Evolutionary conservation across 2,329 filamentous ascomycete genomes (phyloP).

Genomic region (Venturiaceae sp.): DNA sequence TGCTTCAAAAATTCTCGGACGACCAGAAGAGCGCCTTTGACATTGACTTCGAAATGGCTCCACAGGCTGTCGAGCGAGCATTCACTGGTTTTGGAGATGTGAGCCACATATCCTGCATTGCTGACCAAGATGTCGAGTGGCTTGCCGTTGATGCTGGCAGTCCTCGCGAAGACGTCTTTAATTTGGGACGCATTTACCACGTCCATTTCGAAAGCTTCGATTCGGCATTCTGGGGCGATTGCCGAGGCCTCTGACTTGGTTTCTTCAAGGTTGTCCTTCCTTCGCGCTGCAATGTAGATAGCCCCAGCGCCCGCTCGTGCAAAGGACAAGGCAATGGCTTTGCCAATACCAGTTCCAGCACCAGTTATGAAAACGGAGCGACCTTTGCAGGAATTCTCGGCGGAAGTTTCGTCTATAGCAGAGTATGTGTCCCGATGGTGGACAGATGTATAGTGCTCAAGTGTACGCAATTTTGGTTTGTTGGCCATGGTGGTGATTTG

Average conservation of each 20-base stretch:
- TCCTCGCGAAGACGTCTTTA: neutral
- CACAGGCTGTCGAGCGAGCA: too few species aligned
- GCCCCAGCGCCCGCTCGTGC: constrained; percentile 16
- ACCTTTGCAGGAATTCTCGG: constrained; percentile 28
- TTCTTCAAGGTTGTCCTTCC: too few species aligned
- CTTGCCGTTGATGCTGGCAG: neutral
- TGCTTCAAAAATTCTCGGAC: constrained; percentile 14
- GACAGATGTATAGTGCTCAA: too few species aligned
- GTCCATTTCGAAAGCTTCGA: too few species aligned
- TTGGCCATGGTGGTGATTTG: too few species aligned
- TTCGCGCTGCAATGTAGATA: too few species aligned
- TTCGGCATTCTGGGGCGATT: too few species aligned
- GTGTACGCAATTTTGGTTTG: too few species aligned
- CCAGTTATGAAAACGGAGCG: constrained; percentile 25
- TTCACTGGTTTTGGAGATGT: neutral
- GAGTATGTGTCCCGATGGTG: constrained; percentile 51
- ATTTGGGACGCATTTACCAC: too few species aligned
- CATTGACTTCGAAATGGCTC: neutral
- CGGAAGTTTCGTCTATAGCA: constrained; percentile 34
- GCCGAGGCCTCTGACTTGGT: too few species aligned
- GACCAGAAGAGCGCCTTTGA: constrained; percentile 10
- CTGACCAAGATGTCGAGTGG: constrained; percentile 29
- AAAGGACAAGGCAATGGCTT: constrained; percentile 19
- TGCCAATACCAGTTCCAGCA: constrained; percentile 21
- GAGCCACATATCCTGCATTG: constrained; percentile 33